phyloP scores from a whole-genome alignment of 257 asterid genomes.

The Fraxinus americana region DNA sequence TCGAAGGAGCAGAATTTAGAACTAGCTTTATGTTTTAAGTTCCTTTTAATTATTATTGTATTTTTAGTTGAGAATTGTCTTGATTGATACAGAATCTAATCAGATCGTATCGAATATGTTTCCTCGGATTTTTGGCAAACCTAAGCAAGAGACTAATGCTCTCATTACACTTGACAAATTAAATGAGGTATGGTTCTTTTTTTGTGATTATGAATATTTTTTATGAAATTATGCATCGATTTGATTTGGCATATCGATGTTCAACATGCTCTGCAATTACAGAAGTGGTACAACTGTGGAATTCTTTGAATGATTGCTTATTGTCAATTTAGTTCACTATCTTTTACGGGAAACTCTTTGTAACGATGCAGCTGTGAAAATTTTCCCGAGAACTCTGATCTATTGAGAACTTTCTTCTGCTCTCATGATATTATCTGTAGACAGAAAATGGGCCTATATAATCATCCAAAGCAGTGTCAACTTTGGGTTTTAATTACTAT shows the following conservation, averaged over 20 bases:
- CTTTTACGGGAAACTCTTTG: not conserved
- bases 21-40: not conserved
- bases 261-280: not conserved
- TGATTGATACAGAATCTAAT: constrained; percentile 1
- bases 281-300: not conserved
- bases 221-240: not conserved
- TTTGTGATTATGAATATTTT: not conserved
- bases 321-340: not conserved
- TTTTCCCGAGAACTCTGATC: not conserved
- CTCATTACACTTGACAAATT: constrained; percentile 60
- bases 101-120: constrained; percentile 47
- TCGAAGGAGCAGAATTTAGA: not conserved
- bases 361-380: not conserved
- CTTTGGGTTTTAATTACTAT: not conserved
- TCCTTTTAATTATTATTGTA: not conserved
- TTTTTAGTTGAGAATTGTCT: not conserved
- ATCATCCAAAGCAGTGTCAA: not conserved
- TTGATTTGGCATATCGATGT: not conserved
- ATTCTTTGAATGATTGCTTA: not conserved
- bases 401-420: not conserved
- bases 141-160: constrained; percentile 61
- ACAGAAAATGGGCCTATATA: no score
- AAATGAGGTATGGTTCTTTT: constrained; percentile 54
- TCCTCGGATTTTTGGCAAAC: constrained; percentile 58
- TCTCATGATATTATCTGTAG: no score